Evolutionary conservation across 2,329 filamentous ascomycete genomes (phyloP), one percentile per base, ranked within the genome.

Genomic region (Rhynchosporium graminicola): DNA sequence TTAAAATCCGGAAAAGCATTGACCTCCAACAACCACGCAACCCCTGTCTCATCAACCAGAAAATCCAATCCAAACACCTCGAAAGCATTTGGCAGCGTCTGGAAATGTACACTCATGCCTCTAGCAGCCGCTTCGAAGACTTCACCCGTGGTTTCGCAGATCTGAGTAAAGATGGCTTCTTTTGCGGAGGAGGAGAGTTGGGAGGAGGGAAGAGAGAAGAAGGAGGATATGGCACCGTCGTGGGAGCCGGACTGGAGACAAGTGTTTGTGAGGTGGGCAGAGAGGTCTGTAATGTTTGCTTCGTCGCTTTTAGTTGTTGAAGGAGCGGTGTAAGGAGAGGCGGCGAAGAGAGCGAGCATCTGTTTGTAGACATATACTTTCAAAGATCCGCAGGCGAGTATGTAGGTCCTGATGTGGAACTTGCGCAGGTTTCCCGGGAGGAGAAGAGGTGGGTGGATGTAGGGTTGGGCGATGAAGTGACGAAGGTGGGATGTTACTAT

Each of bases 1-100:
- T 84, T 87, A 73, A 98, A 98, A 78, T 99, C 95, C 9, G 95
- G 95, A 77, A 96, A 99, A 0, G 94, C 91, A 79, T 99, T 99
- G 38, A 96, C 85, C 79, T 99, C 95, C 61, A 99, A 79, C 71
- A 99, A 75, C 86, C 87, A 97, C 3, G 86, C 84, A 3, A 72
- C 80, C 0, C 86, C 87, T 8, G 74, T 71, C 0, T 74, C 81
- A 71, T 92, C 91, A 9, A 97, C 87, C 71, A 99, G 76, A 73
- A 95, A 99, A 74, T 99, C 95, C 47, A 98, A 76, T 0, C 95
- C 95, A 74, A 90, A 99, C 7, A 96, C 80, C 79, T 99, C 95
- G 73, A 98, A 98, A 0, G 89, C 91, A 74, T 96, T 94, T 0
- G 88, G 87, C 55, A 97, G 75, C 15, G 93, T 87, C 77, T 97